phyloP scores from a whole-genome alignment of 2,329 filamentous ascomycete genomes.

The Cladophialophora psammophila region DNA sequence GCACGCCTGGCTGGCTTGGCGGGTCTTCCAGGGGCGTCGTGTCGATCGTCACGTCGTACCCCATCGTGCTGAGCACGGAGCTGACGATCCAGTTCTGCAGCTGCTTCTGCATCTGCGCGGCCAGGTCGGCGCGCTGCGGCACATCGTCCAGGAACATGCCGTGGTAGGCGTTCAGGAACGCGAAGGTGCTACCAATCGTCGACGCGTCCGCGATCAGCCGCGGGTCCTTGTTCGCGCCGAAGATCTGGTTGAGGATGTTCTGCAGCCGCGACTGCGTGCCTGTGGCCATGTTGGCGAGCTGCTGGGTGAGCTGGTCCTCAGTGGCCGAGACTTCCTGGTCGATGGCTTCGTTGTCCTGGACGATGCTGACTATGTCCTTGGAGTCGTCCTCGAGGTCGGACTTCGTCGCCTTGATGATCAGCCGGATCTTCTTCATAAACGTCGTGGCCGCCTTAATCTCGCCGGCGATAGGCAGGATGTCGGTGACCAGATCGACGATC shows the following conservation, averaged over 20 bases:
- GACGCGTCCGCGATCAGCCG: neutral
- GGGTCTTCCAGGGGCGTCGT: conserved; percentile 1
- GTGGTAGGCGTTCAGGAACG: conserved; percentile 19
- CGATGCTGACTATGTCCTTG: conserved; percentile 22
- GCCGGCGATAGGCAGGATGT: conserved; percentile 17
- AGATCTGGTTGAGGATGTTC: conserved; percentile 20
- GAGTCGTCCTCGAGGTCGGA: conserved; percentile 20
- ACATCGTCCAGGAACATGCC: conserved; percentile 23
- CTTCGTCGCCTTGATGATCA: conserved; percentile 18
- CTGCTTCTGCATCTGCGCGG: conserved; percentile 18
- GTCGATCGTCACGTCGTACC: conserved; percentile 23
- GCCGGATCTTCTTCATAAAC: conserved; percentile 21
- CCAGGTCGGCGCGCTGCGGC: conserved; percentile 14
- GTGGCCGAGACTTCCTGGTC: conserved; percentile 22
- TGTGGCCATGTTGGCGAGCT: conserved; percentile 16
- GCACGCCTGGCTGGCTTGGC: neutral
- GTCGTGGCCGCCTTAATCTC: conserved; percentile 16
- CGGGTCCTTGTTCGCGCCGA: conserved; percentile 16
- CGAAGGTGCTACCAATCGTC: conserved; percentile 4
- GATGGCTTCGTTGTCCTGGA: conserved; percentile 6
- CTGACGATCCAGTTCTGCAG: conserved; percentile 28
- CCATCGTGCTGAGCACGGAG: conserved; percentile 19
- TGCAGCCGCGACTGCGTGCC: conserved; percentile 21
- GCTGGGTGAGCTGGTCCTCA: conserved; percentile 16
- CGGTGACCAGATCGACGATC: conserved; percentile 17